Evolutionary conservation across 164 flowering plant species (phyloP).

Genomic region (Magnolia sinica): DNA sequence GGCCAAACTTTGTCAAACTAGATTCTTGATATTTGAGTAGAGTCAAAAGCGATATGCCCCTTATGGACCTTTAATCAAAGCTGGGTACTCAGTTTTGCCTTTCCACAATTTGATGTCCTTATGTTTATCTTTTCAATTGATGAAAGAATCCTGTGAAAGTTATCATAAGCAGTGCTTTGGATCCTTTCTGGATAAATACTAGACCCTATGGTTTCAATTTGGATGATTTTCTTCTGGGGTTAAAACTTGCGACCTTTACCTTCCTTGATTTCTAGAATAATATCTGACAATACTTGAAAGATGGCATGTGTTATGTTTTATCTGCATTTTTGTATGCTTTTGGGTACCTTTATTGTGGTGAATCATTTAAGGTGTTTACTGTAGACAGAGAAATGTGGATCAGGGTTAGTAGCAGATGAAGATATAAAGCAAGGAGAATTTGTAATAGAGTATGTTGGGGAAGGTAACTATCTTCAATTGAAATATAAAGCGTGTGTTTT

Average conservation of each 20-base stretch:
- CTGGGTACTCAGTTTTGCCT: too few relatives aligned
- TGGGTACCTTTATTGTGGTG: neutral
- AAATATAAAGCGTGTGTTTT: neutral
- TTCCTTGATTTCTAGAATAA: too few relatives aligned
- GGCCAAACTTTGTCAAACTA: too few relatives aligned
- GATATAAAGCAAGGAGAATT: slow-evolving; percentile 86
- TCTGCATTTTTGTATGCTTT: neutral
- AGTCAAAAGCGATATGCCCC: too few relatives aligned
- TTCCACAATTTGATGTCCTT: too few relatives aligned
- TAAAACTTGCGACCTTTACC: neutral
- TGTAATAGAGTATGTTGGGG: slow-evolving; percentile 97
- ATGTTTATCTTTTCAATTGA: too few relatives aligned
- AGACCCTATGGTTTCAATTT: neutral
- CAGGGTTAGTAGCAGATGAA: slow-evolving; percentile 93
- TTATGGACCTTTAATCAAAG: too few relatives aligned
- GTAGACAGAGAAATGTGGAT: slow-evolving; percentile 98
- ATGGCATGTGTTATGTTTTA: neutral
- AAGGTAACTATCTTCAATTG: slow-evolving; percentile 49
- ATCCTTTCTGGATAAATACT: neutral
- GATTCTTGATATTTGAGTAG: too few relatives aligned
- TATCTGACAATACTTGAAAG: too few relatives aligned
- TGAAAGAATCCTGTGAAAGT: too few relatives aligned
- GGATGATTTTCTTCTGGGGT: neutral
- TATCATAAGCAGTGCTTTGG: neutral
- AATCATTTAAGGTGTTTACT: slow-evolving; percentile 22